Evolutionary conservation across 495 filamentous ascomycete genomes (phyloP).

Genomic region (Penicillium riverlandense): DNA sequence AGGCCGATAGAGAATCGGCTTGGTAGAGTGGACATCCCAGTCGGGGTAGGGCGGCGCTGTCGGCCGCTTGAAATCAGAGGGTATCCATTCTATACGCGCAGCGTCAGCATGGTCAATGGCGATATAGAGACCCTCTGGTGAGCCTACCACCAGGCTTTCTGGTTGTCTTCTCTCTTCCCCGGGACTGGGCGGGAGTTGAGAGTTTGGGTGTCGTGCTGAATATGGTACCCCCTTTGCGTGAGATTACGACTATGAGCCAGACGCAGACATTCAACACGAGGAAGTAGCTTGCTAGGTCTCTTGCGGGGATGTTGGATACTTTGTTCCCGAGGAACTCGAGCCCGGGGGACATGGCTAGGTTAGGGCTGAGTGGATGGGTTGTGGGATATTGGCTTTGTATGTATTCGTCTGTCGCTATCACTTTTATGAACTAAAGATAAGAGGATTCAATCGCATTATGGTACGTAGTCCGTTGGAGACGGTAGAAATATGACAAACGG

Average conservation of each 20-base stretch:
- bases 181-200: slow-evolving; percentile 1
- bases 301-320: slow-evolving; percentile 4
- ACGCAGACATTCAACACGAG: slow-evolving; percentile 16
- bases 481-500: not conserved
- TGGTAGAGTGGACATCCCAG: slow-evolving; percentile 67
- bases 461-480: too few species aligned
- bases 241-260: slow-evolving; percentile 13
- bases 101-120: not conserved
- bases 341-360: not conserved
- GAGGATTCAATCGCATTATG: too few species aligned
- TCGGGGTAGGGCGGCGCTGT: slow-evolving; percentile 57
- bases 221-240: slow-evolving; percentile 15
- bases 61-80: slow-evolving; percentile 62
- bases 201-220: slow-evolving; percentile 8
- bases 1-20: slow-evolving; percentile 76
- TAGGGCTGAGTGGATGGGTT: too few species aligned
- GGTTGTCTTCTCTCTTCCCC: slow-evolving; percentile 13
- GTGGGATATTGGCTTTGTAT: too few species aligned
- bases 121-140: not conserved
- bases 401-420: too few species aligned
- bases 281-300: slow-evolving; percentile 13
- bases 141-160: slow-evolving; percentile 30
- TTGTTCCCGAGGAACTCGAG: slow-evolving; percentile 3
- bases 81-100: slow-evolving; percentile 52
- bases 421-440: too few species aligned